Evolutionary conservation across 2,329 filamentous ascomycete genomes (phyloP).

Genomic region (Thielaviopsis euricoi): DNA sequence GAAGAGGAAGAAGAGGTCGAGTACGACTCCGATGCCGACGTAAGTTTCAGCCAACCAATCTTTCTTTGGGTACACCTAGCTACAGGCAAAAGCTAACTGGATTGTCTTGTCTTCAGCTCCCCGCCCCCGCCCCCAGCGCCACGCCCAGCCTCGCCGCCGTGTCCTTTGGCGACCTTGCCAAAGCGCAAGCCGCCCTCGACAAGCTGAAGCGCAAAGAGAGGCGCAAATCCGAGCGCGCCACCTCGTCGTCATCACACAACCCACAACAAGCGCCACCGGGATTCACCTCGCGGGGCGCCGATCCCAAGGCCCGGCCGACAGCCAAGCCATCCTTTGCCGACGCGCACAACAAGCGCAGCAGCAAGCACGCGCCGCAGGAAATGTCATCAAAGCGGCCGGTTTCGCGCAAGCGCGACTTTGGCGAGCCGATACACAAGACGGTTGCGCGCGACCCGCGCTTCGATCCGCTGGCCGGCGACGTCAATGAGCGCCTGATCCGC

Average conservation of each 20-base stretch:
- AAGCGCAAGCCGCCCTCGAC: conserved; percentile 57
- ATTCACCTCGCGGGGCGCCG: conserved; percentile 6
- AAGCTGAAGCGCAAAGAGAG: conserved; percentile 16
- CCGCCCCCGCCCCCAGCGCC: neutral
- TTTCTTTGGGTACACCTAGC: neutral
- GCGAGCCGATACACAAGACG: conserved; percentile 38
- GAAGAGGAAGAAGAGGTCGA: conserved; percentile 16
- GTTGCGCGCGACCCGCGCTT: conserved; percentile 79
- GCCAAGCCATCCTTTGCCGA: neutral
- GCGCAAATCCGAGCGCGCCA: conserved; percentile 12
- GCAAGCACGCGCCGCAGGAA: conserved; percentile 79
- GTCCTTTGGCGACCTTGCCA: conserved; percentile 80
- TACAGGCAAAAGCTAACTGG: neutral
- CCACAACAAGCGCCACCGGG: conserved; percentile 19
- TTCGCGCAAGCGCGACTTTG: conserved; percentile 53
- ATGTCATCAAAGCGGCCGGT: conserved; percentile 73
- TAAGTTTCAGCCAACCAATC: neutral
- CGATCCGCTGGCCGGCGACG: conserved; percentile 39
- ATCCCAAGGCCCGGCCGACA: conserved; percentile 16
- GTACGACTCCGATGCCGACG: conserved; percentile 11
- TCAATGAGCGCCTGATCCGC: conserved; percentile 41
- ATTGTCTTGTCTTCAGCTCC: neutral
- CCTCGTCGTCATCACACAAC: conserved; percentile 15
- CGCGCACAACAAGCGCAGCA: neutral
- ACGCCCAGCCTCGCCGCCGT: conserved; percentile 35